Percentiles rank a stretch among this genome's conserved stretches.
Evolutionary conservation across 1,139 yeast genomes (phyloP).

Genomic region (Debaryomycetaceae sp.): DNA sequence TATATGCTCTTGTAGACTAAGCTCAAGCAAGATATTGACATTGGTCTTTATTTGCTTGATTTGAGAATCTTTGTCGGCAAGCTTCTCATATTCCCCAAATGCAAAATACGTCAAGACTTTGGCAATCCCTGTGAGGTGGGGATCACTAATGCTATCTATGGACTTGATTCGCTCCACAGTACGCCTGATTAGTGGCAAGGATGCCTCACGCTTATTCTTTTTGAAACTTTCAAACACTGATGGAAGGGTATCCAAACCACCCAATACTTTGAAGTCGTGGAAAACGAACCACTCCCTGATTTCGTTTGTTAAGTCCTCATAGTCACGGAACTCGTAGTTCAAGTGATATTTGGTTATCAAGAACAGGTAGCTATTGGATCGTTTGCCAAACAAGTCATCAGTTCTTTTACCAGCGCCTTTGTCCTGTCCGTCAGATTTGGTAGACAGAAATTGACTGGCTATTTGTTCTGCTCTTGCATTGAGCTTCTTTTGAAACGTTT

Average conservation of each 20-base stretch:
- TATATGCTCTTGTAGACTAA: slow-evolving; percentile 10
- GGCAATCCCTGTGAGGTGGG: slow-evolving; percentile 2
- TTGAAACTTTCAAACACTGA: not conserved
- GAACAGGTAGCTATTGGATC: slow-evolving; percentile 19
- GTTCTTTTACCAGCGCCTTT: slow-evolving; percentile 2
- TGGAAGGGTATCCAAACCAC: slow-evolving; percentile 14
- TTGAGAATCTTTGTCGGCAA: slow-evolving; percentile 31
- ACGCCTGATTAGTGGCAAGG: not conserved
- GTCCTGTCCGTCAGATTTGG: not conserved
- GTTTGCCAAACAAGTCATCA: not conserved
- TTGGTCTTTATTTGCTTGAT: slow-evolving; percentile 27
- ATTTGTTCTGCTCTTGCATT: slow-evolving; percentile 46
- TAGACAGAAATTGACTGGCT: slow-evolving; percentile 10
- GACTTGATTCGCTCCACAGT: not conserved
- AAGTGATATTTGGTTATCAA: slow-evolving; percentile 36
- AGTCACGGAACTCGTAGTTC: slow-evolving; percentile 45
- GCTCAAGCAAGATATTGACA: slow-evolving; percentile 5
- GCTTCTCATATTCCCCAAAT: slow-evolving; percentile 39
- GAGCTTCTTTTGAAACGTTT: slow-evolving; percentile 43
- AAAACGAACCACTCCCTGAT: slow-evolving; percentile 63
- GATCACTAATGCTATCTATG: not conserved
- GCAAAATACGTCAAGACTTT: slow-evolving; percentile 27
- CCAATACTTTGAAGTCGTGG: slow-evolving; percentile 41
- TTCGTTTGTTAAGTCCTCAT: slow-evolving; percentile 40
- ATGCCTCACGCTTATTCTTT: not conserved